A percentile compares a stretch with the other conserved stretches of the same genome.
phyloP scores from a whole-genome alignment of 768 basidiomycete species.

The Strobilomyces confusus region DNA sequence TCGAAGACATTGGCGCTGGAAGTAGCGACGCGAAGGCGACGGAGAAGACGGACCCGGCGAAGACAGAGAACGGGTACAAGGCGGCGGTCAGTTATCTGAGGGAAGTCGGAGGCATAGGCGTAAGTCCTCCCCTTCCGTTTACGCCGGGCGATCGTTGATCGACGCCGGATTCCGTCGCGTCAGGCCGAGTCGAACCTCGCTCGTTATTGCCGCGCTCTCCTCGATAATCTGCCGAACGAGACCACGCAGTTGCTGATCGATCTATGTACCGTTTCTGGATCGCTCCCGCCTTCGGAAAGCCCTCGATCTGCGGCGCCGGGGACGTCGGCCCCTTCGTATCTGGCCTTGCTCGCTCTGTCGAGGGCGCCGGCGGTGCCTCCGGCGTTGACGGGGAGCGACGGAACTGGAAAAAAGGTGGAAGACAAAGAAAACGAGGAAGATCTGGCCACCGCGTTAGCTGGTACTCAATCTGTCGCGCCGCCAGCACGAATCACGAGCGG shows the following conservation, averaged over 20 bases:
- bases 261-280: slow-evolving; percentile 70
- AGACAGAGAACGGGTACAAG: slow-evolving; percentile 38
- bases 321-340: slow-evolving; percentile 54
- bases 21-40: slow-evolving; percentile 1
- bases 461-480: slow-evolving; percentile 7
- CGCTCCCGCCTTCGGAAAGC: slow-evolving; percentile 34
- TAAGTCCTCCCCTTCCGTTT: slow-evolving; percentile 37
- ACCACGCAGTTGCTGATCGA: slow-evolving; percentile 92
- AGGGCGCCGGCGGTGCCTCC: slow-evolving; percentile 45
- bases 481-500: slow-evolving; percentile 7
- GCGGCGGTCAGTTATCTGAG: slow-evolving; percentile 83
- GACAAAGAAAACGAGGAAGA: slow-evolving; percentile 17
- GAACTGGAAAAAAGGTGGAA: slow-evolving; percentile 18
- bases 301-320: slow-evolving; percentile 22
- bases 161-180: background rate
- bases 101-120: slow-evolving; percentile 71
- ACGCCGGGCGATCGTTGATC: background rate
- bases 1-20: slow-evolving; percentile 73
- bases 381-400: slow-evolving; percentile 35
- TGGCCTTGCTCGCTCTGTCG: slow-evolving; percentile 77
- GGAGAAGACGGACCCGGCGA: slow-evolving; percentile 35
- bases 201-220: slow-evolving; percentile 82
- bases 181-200: slow-evolving; percentile 86
- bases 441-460: slow-evolving; percentile 19
- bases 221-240: slow-evolving; percentile 77